Conservation (phyloP, 2,329 filamentous ascomycete species). For the Biscogniauxia sp. region DNA sequence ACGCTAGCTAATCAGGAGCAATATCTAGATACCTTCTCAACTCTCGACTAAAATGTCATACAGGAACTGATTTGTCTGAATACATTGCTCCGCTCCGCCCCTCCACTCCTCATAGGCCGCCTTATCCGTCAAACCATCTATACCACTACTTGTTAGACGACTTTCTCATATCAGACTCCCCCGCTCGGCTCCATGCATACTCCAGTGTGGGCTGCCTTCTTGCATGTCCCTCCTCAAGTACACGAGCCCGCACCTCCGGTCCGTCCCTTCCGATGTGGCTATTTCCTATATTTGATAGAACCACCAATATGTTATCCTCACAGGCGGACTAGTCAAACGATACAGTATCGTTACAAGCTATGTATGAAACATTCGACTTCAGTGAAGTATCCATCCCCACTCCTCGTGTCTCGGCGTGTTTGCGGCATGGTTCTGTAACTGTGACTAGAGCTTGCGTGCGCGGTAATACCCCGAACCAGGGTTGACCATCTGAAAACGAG, state of each 20-base stretch:
- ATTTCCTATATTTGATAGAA: conserved; percentile 32
- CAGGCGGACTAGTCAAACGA: conserved; percentile 10
- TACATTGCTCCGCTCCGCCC: conserved; percentile 16
- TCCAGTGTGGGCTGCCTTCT: conserved; percentile 9
- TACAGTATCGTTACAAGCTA: neutral
- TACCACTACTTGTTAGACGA: conserved; percentile 19
- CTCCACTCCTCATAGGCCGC: conserved; percentile 18
- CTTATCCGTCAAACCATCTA: conserved; percentile 15
- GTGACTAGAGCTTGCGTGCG: neutral
- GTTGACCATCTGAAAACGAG: conserved; percentile 11
- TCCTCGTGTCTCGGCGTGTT: conserved; percentile 25
- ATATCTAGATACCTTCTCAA: conserved; percentile 9
- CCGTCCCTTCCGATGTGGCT: conserved; percentile 41
- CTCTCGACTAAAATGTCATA: conserved; percentile 7
- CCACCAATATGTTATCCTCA: conserved; percentile 28
- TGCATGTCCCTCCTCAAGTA: conserved; percentile 6
- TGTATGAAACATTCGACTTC: conserved; percentile 1
- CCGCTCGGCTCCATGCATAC: conserved; percentile 1
- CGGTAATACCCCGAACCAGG: conserved; percentile 16
- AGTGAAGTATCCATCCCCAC: conserved; percentile 16
- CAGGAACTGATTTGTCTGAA: conserved; percentile 11
- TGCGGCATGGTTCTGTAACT: conserved; percentile 17
- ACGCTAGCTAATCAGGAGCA: conserved; percentile 18
- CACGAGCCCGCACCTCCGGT: conserved; percentile 37
- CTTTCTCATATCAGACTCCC: conserved; percentile 19